phyloP scores from a whole-genome alignment of 495 filamentous ascomycete genomes.

The Thermochaetoides thermophila region DNA sequence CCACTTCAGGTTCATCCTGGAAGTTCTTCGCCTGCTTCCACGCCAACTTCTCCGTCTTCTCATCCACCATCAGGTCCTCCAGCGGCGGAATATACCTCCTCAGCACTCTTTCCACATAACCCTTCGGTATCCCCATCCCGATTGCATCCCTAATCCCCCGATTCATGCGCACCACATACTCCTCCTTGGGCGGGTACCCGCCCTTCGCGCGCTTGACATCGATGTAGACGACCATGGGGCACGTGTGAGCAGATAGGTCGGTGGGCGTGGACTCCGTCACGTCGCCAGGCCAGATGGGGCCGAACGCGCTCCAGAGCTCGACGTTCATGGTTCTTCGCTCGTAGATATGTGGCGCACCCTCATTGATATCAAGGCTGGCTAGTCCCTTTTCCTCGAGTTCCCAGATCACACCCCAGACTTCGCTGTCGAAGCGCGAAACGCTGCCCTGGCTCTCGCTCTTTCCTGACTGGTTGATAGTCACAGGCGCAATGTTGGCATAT shows the following conservation, averaged over 20 bases:
- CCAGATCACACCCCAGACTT: conserved; percentile 30
- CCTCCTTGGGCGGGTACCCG: conserved; percentile 8
- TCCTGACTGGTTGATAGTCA: background rate
- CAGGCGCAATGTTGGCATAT: conserved; percentile 26
- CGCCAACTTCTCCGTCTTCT: conserved; percentile 1
- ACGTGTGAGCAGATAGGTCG: too few relatives aligned
- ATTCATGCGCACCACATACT: conserved; percentile 29
- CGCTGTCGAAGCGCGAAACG: conserved; percentile 4
- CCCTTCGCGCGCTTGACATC: conserved; percentile 14
- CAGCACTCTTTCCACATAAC: conserved; percentile 18
- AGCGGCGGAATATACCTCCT: conserved; percentile 12
- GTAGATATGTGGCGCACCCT: conserved; percentile 25
- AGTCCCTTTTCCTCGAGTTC: conserved; percentile 20
- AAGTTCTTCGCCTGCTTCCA: conserved; percentile 7
- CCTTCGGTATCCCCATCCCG: conserved; percentile 15
- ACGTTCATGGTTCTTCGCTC: conserved; percentile 17
- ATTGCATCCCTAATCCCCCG: conserved; percentile 22
- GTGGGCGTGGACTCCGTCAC: background rate
- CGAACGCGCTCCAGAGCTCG: conserved; percentile 11
- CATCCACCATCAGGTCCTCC: conserved; percentile 1
- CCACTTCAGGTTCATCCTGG: too few relatives aligned
- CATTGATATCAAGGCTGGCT: conserved; percentile 17
- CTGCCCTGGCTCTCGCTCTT: background rate
- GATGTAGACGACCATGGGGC: conserved; percentile 27
- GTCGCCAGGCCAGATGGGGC: background rate